These are phyloP conservation scores for Trichophyton simii DNA, from an alignment of 2,329 filamentous ascomycete species.

Conservation along the genomic window DNA sequence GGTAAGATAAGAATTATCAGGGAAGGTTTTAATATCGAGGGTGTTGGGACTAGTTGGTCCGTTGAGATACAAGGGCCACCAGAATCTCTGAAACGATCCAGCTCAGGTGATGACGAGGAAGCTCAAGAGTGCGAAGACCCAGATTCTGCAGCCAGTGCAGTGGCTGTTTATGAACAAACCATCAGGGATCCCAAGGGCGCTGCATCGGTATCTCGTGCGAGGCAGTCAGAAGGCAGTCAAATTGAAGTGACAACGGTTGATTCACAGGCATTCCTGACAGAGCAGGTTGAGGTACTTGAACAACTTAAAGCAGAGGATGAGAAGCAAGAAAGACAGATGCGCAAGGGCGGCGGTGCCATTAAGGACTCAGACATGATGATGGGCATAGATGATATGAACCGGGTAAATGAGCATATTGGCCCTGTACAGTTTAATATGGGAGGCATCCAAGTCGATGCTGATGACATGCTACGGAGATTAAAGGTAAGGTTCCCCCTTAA, in stretches of 20 bases:
- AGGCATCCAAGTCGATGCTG: slow-evolving; percentile 88
- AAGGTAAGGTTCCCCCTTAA: slow-evolving; percentile 44
- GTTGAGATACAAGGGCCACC: slow-evolving; percentile 57
- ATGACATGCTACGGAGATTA: slow-evolving; percentile 78
- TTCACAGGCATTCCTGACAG: slow-evolving; percentile 62
- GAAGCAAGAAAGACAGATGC: slow-evolving; percentile 25
- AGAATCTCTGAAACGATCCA: slow-evolving; percentile 18
- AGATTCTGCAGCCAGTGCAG: slow-evolving; percentile 44
- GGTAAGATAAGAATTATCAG: slow-evolving; percentile 87
- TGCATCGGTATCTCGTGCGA: slow-evolving; percentile 44
- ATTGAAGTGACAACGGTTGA: slow-evolving; percentile 56
- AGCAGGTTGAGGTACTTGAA: slow-evolving; percentile 66
- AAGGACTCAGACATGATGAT: slow-evolving; percentile 25
- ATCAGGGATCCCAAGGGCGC: slow-evolving; percentile 63
- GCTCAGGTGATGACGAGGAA: slow-evolving; percentile 10
- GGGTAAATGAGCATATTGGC: slow-evolving; percentile 68
- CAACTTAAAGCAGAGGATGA: slow-evolving; percentile 46
- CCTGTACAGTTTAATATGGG: slow-evolving; percentile 98
- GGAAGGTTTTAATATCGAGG: slow-evolving; percentile 85
- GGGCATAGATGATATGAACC: slow-evolving; percentile 27
- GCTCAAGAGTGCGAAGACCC: slow-evolving; percentile 17
- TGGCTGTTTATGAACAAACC: slow-evolving; percentile 63
- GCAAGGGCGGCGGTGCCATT: slow-evolving; percentile 19
- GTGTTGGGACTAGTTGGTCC: slow-evolving; percentile 72
- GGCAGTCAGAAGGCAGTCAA: slow-evolving; percentile 26